Evolutionary conservation across 768 basidiomycete species (phyloP), one percentile per base, ranked within the genome.

Genomic region (Boletus vermiculosoides): DNA sequence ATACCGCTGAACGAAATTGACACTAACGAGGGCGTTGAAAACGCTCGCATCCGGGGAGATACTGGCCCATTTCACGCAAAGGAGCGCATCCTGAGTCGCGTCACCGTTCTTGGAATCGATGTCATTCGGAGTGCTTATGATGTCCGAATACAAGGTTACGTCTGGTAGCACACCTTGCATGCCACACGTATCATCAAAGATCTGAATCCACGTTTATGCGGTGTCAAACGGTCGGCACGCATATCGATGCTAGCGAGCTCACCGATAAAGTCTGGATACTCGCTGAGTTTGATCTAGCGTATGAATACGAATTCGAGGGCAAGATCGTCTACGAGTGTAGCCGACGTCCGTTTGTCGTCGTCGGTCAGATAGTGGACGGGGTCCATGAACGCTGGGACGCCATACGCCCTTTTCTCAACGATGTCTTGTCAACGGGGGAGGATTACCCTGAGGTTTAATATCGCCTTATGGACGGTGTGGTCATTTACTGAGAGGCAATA

Each of bases 11-110:
- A 73, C 63, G 40, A 74, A 61, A 51, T 80, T 75, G 16, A 69
- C 67, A 5, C 74, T 67, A 12, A 84, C 74, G 58, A 85, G 73
- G 9, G 75, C 58, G 52, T 84, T 83, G 68, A 83, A 77, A n/a
- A 84, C 58, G 40, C 63, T 61, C 12, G 74, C 69, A 50, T 80
- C 72, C 1, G 77, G 25, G 25, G 75, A 2, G 16, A 79, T 68
- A 3, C 73, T 73, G 2, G 74, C 68, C 20, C 69, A 64, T 45
- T 28, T 28, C 28, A 28, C 6, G 28, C 5, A 28, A 28, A 28
- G 6, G 47, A 83, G 67, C 0, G 79, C 66, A 15, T 62, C 66
- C 51, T 74, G 60, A 45, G 77, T 63, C 0, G 71, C 70, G 5
- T 45, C 61, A 3, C 56, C 54, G 39, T 78, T 73, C 20, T 58